Percentiles rank a stretch among this genome's conserved stretches.
Conservation (phyloP, 352 stramenopile genomes). For the Globisporangium uncinulatum region DNA sequence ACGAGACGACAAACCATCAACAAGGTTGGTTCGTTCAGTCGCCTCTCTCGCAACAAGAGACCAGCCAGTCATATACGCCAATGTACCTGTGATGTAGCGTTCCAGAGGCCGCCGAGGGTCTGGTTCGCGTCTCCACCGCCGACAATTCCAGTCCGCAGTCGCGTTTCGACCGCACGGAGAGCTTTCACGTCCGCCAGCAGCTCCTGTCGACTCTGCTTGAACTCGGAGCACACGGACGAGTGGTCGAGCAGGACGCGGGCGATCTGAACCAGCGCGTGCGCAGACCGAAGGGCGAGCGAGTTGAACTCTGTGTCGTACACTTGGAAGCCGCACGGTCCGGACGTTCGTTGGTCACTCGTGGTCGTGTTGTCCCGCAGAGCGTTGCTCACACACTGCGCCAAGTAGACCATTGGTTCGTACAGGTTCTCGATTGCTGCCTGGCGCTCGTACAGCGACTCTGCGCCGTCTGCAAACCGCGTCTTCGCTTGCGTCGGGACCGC, state of each 20-base stretch:
- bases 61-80: not conserved
- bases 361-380: not conserved
- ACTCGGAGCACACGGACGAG: conserved; percentile 47
- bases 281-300: conserved; percentile 58
- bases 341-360: not conserved
- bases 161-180: conserved; percentile 19
- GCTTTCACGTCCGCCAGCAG: conserved; percentile 34
- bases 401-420: conserved; percentile 82
- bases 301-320: conserved; percentile 83
- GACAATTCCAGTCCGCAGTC: conserved; percentile 37
- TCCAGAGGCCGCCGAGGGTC: conserved; percentile 48
- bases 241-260: conserved; percentile 53
- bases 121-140: conserved; percentile 20
- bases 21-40: not conserved
- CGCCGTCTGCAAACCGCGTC: conserved; percentile 40
- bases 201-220: conserved; percentile 35
- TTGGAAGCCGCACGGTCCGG: conserved; percentile 20
- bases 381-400: conserved; percentile 28
- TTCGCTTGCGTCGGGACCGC: conserved; percentile 44
- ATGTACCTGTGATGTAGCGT: conserved; percentile 35
- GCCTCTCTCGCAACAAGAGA: not conserved
- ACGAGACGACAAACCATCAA: not conserved
- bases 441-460: conserved; percentile 21
- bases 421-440: conserved; percentile 39
- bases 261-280: conserved; percentile 58